Evolutionary conservation across 148 eudicot species (phyloP).

Genomic region (Camellia granthamiana): DNA sequence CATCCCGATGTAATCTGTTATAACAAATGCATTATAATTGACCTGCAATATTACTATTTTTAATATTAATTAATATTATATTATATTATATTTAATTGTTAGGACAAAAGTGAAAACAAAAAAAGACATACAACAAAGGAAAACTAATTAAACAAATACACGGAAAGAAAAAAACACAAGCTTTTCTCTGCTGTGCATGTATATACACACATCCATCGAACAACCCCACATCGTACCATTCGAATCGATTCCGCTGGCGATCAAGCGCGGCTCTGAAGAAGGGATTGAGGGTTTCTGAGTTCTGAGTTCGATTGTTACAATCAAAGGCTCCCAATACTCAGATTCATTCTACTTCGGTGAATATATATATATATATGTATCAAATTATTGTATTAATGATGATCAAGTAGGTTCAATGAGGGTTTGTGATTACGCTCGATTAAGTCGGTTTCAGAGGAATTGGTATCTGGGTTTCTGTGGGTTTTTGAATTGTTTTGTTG

Average conservation of each 20-base stretch:
- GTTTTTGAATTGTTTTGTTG: conserved; percentile 17
- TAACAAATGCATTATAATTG: no score
- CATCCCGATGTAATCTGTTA: no score
- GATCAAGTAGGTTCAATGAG: conserved; percentile 22
- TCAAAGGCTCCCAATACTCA: not conserved
- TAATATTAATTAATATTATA: not conserved
- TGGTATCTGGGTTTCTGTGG: conserved; percentile 19
- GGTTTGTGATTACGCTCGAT: conserved; percentile 12
- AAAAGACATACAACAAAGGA: not conserved
- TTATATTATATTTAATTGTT: not conserved
- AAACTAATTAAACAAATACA: not conserved
- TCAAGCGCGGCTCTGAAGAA: not conserved
- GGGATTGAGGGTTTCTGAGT: not conserved
- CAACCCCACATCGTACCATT: not conserved
- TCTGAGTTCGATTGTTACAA: not conserved
- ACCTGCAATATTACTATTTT: no score
- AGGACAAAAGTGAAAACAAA: not conserved
- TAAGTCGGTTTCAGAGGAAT: conserved; percentile 11
- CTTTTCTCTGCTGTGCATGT: not conserved
- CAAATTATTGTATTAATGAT: not conserved
- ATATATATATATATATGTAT: not conserved
- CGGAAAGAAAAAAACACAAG: not conserved
- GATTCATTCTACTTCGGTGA: not conserved
- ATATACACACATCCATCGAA: not conserved
- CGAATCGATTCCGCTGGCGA: not conserved